phyloP scores from a whole-genome alignment of 306 rosid genomes.

The Cicer yamashitae region DNA sequence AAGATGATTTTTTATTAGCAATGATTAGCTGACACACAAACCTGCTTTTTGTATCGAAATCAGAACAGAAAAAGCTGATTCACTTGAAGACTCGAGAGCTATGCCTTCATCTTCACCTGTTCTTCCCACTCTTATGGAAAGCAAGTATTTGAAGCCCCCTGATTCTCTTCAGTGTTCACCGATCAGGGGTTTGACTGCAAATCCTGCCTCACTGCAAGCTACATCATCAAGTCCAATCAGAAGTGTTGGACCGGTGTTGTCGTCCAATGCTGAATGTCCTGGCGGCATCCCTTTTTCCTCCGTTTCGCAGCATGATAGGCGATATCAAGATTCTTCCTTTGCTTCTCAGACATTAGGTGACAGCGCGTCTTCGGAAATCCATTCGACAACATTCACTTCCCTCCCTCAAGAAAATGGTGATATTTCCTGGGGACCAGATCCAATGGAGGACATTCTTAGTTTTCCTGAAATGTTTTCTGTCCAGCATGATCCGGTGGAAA shows the following conservation, averaged over 20 bases:
- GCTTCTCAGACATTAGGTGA: constrained; percentile 54
- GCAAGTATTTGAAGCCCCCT: constrained; percentile 52
- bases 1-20: constrained; percentile 35
- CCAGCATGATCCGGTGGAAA: constrained; percentile 66
- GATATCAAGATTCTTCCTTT: constrained; percentile 54
- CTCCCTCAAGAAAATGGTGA: constrained; percentile 54
- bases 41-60: constrained; percentile 43
- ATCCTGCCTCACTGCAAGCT: constrained; percentile 51
- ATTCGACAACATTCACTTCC: constrained; percentile 50
- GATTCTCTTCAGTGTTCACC: constrained; percentile 63
- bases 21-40: constrained; percentile 40
- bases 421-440: constrained; percentile 70
- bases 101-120: constrained; percentile 64
- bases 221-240: constrained; percentile 53
- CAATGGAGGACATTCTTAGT: constrained; percentile 61
- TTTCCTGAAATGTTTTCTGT: constrained; percentile 59
- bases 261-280: constrained; percentile 55
- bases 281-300: constrained; percentile 44
- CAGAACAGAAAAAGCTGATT: constrained; percentile 43
- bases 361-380: constrained; percentile 50
- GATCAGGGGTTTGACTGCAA: constrained; percentile 47
- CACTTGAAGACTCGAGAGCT: constrained; percentile 43
- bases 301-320: constrained; percentile 53
- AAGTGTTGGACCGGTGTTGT: constrained; percentile 51
- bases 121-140: constrained; percentile 52